Evolutionary conservation across 2,329 filamentous ascomycete genomes (phyloP), one percentile per base, ranked within the genome.

Genomic region (Neurospora crassa): DNA sequence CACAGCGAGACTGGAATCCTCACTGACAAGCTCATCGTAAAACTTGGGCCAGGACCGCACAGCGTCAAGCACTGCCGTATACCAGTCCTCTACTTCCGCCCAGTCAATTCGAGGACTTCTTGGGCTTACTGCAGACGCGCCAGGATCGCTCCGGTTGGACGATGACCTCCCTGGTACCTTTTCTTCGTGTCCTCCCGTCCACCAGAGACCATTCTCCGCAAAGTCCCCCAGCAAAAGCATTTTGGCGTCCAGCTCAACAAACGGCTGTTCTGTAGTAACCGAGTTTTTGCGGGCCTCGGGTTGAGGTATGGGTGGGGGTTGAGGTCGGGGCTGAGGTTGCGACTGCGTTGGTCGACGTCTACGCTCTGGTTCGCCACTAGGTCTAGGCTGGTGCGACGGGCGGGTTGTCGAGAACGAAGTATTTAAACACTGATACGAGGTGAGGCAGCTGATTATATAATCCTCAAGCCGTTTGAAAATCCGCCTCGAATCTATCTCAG

Each of bases 191-290:
- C 85, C 85, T 1, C 90, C 91, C 67, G 90, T 90, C 92, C 92
- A 95, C 92, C 92, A 95, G 8, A 87, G 88, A 2, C 91, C 92
- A 77, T 96, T 96, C 78, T 96, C 92, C 0, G 90, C 91, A 74
- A 94, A 85, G 76, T 94, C 88, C 2, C 92, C 92, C 2, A 94
- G 79, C 7, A 94, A 83, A 24, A 95, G 82, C 5, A 91, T 86
- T 77, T 94, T 96, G 0, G 91, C 88, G 78, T 96, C 92, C 24
- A 94, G 81, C 68, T 92, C 90, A 43, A 86, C 85, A 3, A 89
- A 79, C 37, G 82, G 81, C 63, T 81, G 79, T 72, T 81, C 82
- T 70, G 80, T 79, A 73, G 73, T 77, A 74, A 71, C 77, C 72
- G 71, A 75, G 69, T 79, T 82, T 73, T 72, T 79, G 75, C 75